These are phyloP conservation scores for Fraxinus latifolia DNA, from an alignment of 305 asterid genomes.

Conservation along the genomic window DNA sequence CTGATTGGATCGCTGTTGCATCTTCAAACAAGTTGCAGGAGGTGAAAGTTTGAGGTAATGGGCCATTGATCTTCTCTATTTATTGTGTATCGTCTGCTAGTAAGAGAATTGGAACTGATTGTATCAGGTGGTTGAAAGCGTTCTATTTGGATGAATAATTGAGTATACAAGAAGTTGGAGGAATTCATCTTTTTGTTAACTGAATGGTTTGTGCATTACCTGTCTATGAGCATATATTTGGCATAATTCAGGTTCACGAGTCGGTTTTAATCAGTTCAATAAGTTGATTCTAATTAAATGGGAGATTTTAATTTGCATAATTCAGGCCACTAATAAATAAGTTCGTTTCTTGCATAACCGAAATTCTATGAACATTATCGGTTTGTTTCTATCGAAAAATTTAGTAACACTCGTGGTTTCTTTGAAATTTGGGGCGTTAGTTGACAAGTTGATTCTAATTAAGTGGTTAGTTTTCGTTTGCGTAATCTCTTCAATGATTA, in stretches of 20 bases:
- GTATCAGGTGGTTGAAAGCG: background rate
- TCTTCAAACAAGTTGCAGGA: background rate
- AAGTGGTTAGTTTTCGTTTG: background rate
- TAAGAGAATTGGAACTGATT: background rate
- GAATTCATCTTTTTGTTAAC: background rate
- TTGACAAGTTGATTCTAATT: background rate
- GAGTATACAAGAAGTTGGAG: background rate
- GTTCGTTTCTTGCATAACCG: background rate
- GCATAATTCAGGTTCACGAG: background rate
- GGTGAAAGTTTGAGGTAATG: no score
- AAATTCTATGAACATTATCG: background rate
- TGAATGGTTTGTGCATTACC: background rate
- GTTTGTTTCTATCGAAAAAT: background rate
- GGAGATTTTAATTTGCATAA: background rate
- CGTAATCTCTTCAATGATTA: background rate
- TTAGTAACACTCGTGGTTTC: background rate
- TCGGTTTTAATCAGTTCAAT: background rate
- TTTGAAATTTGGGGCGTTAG: background rate
- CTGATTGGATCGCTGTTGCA: background rate
- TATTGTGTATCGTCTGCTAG: background rate
- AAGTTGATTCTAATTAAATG: background rate
- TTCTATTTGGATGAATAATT: background rate
- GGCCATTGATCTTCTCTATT: no score
- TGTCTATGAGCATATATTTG: background rate
- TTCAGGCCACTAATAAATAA: slow-evolving; percentile 4